These are phyloP conservation scores for Auriculariales sp. DNA, from an alignment of 768 basidiomycete genomes.

Conservation along the genomic window DNA sequence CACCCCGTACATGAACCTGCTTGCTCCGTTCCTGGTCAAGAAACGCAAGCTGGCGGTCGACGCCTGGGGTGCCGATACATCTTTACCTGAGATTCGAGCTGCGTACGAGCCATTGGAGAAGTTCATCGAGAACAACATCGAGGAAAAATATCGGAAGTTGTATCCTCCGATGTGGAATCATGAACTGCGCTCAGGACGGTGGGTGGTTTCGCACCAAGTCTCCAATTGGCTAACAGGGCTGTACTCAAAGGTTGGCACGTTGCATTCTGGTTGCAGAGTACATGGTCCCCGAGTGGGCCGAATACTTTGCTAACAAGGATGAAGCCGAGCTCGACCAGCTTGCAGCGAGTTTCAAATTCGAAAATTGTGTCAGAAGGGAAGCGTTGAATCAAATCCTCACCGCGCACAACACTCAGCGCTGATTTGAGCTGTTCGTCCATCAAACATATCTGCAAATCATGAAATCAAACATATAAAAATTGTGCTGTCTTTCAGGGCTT, in stretches of 20 bases:
- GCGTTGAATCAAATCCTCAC: conserved; percentile 35
- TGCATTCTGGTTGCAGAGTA: conserved; percentile 59
- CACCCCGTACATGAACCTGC: conserved; percentile 56
- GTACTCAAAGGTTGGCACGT: conserved; percentile 34
- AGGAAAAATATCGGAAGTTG: conserved; percentile 28
- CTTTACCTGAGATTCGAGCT: conserved; percentile 24
- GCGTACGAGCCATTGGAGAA: conserved; percentile 54
- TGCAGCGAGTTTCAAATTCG: conserved; percentile 62
- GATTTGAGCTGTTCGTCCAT: neutral
- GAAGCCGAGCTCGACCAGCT: conserved; percentile 52
- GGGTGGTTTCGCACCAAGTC: neutral
- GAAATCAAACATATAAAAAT: too few relatives aligned
- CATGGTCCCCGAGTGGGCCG: conserved; percentile 59
- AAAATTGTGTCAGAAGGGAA: conserved; percentile 52
- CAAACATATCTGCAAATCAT: too few relatives aligned
- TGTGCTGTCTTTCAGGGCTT: too few relatives aligned
- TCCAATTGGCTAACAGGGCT: neutral
- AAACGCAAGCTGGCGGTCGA: conserved; percentile 68
- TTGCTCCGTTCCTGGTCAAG: conserved; percentile 51
- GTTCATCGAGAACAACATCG: conserved; percentile 35
- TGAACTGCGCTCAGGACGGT: neutral
- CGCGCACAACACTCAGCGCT: conserved; percentile 8
- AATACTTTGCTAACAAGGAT: conserved; percentile 45
- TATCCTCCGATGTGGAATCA: conserved; percentile 28
- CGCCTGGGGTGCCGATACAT: conserved; percentile 63